Percentiles rank a stretch among this genome's conserved stretches.
phyloP scores from a whole-genome alignment of 2,329 filamentous ascomycete species.

The Trichoderma sp. region DNA sequence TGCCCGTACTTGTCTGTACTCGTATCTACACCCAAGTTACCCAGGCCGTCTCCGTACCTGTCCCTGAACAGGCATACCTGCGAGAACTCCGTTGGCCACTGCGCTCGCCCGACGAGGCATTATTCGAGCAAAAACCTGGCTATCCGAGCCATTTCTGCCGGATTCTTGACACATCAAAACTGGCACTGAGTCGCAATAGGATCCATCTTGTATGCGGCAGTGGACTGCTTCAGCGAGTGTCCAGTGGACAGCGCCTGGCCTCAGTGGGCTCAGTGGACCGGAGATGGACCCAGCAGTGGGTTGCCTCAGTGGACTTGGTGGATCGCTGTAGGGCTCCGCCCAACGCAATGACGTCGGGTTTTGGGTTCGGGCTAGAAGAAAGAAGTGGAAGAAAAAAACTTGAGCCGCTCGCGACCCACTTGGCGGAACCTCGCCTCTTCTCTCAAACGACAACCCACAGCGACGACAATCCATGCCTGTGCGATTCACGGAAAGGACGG shows the following conservation, averaged over 20 bases:
- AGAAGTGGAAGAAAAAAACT: background rate
- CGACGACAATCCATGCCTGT: background rate
- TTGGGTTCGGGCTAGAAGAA: conserved; percentile 6
- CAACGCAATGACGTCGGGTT: conserved; percentile 17
- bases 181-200: conserved; percentile 15
- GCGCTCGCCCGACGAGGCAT: conserved; percentile 15
- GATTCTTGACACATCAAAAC: conserved; percentile 24
- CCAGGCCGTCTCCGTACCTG: background rate
- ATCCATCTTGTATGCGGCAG: conserved; percentile 5
- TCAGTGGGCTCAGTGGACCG: background rate
- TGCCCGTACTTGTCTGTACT: background rate
- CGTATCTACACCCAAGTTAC: background rate
- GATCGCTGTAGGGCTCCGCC: background rate
- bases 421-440: conserved; percentile 4
- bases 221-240: background rate
- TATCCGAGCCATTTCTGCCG: conserved; percentile 12
- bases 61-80: background rate
- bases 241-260: background rate
- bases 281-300: background rate
- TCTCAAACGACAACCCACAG: background rate
- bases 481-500: conserved; percentile 7
- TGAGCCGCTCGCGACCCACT: conserved; percentile 2
- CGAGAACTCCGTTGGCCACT: conserved; percentile 11
- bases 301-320: conserved; percentile 11
- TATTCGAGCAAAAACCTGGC: conserved; percentile 16